A percentile compares a stretch with the other conserved stretches of the same genome.
These are phyloP conservation scores for Panicum hallii DNA, from an alignment of 202 grass and related monocot species.

Conservation along the genomic window DNA sequence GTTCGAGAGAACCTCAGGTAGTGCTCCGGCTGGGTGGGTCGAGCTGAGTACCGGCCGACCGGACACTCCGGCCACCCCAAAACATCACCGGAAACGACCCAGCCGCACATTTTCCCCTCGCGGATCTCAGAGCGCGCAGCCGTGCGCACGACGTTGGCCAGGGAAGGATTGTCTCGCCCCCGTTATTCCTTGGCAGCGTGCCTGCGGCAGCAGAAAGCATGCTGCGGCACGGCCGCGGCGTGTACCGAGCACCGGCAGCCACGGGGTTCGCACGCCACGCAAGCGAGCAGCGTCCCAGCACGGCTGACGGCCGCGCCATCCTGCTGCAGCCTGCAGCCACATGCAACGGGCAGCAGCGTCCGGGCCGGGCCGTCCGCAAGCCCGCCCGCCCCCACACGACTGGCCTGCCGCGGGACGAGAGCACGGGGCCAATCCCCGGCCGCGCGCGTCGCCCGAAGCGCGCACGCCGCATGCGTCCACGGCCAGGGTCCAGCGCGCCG, in stretches of 20 bases:
- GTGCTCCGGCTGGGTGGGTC: background rate
- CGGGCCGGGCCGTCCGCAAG: background rate
- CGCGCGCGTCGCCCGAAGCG: background rate
- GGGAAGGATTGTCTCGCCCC: background rate
- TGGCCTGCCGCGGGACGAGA: background rate
- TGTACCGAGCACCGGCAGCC: background rate
- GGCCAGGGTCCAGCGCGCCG: background rate
- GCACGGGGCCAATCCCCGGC: conserved; percentile 9
- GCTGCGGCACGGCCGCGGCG: no score
- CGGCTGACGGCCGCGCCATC: background rate
- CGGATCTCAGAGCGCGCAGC: no score
- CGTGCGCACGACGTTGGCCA: background rate
- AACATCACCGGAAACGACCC: background rate
- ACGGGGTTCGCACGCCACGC: background rate
- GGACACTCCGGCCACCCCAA: background rate
- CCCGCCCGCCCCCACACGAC: background rate
- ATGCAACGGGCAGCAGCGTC: background rate
- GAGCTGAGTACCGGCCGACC: background rate
- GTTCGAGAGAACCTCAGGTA: background rate
- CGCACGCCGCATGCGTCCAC: conserved; percentile 39
- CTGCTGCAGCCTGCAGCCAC: background rate
- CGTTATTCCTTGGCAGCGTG: background rate
- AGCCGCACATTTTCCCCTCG: background rate
- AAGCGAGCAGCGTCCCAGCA: background rate
- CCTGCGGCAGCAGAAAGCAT: background rate